Base-by-base conservation (phyloP, 352 stramenopile genomes). In the Phytophthora tubulina region DNA sequence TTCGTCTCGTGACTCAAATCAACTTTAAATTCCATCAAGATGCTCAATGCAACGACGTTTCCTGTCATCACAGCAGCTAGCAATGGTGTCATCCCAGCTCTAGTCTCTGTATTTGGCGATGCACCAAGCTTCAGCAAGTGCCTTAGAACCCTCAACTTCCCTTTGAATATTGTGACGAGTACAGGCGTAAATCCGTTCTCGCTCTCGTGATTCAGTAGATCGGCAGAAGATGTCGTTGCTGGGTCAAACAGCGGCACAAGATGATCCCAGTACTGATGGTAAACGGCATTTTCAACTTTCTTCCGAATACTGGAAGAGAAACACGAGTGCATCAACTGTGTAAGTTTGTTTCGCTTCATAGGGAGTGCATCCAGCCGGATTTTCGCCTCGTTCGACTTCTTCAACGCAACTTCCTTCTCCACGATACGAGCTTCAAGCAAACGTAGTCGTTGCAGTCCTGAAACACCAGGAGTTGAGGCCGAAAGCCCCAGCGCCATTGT, bases 121-220 rank as follows among this genome's bases (percentile, higher is more conserved):
- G 82, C 73, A 1, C 84, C 84, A 0, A 89, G 53, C 39, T 90
- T 74, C 11, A 91, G 64, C 27, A 93, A 42, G n/a, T 62, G 64
- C 36, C 85, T 69, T 64, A 92, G 41, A 8, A 85, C 36, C 3
- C 52, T 53, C 8, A 79, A 52, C 33, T 85, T 80, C 4, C 63
- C 4, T 35, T 64, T 63, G 31, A 84, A 84, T 39, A 92, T 88
- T n/a, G 81, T 42, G 4, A 73, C 75, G 3, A 93, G 65, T 36
- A 80, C 53, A 30, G 84, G 82, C 11, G 84, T 92, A 8, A 91
- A 75, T 5, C 77, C 77, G 13, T 91, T 91, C 21, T 66, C 38
- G 21, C 85, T 92, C 46, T 93, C 82, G 15, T 87, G 66, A 30
- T 92, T 79, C 11, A 86, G 44, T 31, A 90, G 35, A 6, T 48